Conservation (phyloP, 2,329 filamentous ascomycete species). For the Stagonosporopsis chrysanthemi region DNA sequence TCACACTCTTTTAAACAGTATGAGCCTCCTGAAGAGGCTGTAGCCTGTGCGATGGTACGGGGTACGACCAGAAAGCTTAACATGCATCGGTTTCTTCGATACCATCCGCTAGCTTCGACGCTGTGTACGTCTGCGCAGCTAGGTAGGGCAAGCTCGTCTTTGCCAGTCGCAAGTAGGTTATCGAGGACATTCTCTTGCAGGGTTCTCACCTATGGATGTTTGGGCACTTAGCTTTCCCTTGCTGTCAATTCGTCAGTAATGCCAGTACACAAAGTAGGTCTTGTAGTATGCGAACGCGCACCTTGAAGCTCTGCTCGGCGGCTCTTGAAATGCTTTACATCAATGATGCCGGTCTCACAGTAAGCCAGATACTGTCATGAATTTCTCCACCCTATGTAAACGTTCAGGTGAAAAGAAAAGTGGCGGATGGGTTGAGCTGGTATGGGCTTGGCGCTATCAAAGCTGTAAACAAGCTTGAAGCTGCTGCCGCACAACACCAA, state of each 20-base stretch:
- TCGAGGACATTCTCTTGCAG: neutral
- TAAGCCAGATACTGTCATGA: neutral
- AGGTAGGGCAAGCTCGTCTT: neutral
- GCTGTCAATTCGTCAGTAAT: too few species aligned
- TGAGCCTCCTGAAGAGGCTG: neutral
- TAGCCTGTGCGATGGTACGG: neutral
- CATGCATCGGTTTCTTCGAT: neutral
- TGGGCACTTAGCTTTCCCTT: too few species aligned
- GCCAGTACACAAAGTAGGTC: neutral
- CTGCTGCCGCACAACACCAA: neutral
- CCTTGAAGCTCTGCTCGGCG: neutral
- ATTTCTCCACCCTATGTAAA: neutral
- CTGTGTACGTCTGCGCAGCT: too few species aligned
- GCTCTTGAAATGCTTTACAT: neutral
- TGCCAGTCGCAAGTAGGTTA: neutral
- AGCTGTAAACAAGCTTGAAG: neutral
- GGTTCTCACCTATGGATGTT: too few species aligned
- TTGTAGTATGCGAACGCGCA: neutral
- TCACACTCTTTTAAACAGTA: neutral
- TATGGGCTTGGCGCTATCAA: constrained; percentile 8
- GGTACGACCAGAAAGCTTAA: neutral
- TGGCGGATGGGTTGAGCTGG: neutral
- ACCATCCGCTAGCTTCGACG: neutral
- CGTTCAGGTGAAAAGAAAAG: neutral
- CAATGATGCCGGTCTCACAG: neutral